A percentile compares a stretch with the other conserved stretches of the same genome.
These are phyloP conservation scores for Pyrus communis DNA, from an alignment of 306 rosid species.

Conservation along the genomic window DNA sequence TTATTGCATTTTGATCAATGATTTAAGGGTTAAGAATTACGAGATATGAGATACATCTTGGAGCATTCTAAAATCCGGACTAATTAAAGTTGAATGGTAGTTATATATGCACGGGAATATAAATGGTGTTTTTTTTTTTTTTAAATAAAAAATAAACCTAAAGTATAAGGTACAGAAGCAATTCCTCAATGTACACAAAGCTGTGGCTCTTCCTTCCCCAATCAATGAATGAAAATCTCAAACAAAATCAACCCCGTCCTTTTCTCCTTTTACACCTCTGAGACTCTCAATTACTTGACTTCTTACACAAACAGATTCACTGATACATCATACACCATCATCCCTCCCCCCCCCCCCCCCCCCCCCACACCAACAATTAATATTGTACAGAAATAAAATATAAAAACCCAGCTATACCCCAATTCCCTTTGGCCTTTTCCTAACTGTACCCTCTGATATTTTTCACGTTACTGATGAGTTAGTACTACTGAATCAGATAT, in stretches of 20 bases:
- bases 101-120: not conserved
- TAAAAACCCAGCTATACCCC: conserved; percentile 25
- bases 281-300: conserved; percentile 35
- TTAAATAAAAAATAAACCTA: not conserved
- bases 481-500: not conserved
- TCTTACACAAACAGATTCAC: not conserved
- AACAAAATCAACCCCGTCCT: conserved; percentile 33
- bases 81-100: too few relatives aligned
- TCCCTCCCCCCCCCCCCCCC: not conserved
- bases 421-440: conserved; percentile 18
- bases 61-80: not conserved
- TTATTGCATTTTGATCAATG: too few relatives aligned
- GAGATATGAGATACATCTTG: too few relatives aligned
- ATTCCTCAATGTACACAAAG: conserved; percentile 27
- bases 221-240: conserved; percentile 35
- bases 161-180: conserved; percentile 8
- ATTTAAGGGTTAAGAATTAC: not conserved
- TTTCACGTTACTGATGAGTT: not conserved
- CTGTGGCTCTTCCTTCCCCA: conserved; percentile 24
- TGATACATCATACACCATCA: not conserved
- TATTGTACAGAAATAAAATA: conserved; percentile 6
- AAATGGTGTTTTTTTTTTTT: not conserved
- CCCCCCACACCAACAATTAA: conserved; percentile 11
- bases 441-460: conserved; percentile 4
- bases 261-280: conserved; percentile 12